These are phyloP conservation scores for Neofusicoccum ribis DNA, from an alignment of 2,329 filamentous ascomycete species.

Conservation along the genomic window DNA sequence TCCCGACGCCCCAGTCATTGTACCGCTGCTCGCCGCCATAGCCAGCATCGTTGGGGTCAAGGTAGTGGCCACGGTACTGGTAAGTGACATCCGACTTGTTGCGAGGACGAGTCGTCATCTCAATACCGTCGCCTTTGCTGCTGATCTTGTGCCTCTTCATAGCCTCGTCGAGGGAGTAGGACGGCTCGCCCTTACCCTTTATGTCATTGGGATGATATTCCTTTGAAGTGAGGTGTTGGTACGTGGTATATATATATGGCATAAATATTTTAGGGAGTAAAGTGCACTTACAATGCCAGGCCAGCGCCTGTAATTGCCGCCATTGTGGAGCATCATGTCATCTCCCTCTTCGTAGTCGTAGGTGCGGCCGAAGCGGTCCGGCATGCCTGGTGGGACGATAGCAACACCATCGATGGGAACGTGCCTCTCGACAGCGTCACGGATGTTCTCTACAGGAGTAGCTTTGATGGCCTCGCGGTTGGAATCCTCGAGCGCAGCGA, in stretches of 20 bases:
- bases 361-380: slow-evolving; percentile 66
- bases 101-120: slow-evolving; percentile 44
- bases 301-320: slow-evolving; percentile 77
- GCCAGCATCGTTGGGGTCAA: slow-evolving; percentile 29
- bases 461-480: slow-evolving; percentile 78
- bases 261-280: neutral
- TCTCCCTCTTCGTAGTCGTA: slow-evolving; percentile 84
- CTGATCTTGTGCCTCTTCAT: slow-evolving; percentile 60
- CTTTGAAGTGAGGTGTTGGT: slow-evolving; percentile 25
- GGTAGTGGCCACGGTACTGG: slow-evolving; percentile 32
- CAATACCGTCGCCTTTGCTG: slow-evolving; percentile 41
- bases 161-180: slow-evolving; percentile 68
- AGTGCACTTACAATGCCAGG: slow-evolving; percentile 65
- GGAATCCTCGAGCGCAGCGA: slow-evolving; percentile 72
- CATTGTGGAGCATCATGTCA: slow-evolving; percentile 80
- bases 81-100: slow-evolving; percentile 39
- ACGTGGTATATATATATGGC: neutral
- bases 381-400: slow-evolving; percentile 69
- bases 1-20: slow-evolving; percentile 23
- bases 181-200: slow-evolving; percentile 80
- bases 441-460: slow-evolving; percentile 75
- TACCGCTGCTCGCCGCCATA: slow-evolving; percentile 28
- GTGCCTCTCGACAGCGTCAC: slow-evolving; percentile 71
- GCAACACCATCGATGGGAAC: slow-evolving; percentile 81
- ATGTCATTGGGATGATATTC: slow-evolving; percentile 73